phyloP scores from a whole-genome alignment of 495 filamentous ascomycete species.

The Annulohypoxylon moriforme region DNA sequence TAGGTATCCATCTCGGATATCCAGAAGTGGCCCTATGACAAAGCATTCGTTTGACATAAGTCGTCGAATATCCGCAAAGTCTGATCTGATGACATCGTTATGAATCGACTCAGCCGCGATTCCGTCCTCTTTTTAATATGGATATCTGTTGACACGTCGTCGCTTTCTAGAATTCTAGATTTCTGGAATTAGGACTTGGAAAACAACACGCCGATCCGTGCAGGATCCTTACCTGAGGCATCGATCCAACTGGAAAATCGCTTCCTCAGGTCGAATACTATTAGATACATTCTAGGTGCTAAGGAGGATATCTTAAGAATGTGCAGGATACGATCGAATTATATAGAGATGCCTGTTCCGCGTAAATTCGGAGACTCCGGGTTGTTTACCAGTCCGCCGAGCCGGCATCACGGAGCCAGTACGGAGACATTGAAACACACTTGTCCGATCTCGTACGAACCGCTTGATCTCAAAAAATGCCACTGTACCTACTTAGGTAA shows the following conservation, averaged over 20 bases:
- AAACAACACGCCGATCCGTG: neutral
- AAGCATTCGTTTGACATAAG: neutral
- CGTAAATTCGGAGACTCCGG: conserved; percentile 28
- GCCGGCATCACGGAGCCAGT: conserved; percentile 21
- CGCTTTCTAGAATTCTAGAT: no score
- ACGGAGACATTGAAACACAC: neutral
- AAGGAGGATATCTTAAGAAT: neutral
- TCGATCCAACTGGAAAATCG: neutral
- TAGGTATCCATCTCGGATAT: neutral
- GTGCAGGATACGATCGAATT: conserved; percentile 8
- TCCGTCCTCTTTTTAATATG: neutral
- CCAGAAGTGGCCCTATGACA: neutral
- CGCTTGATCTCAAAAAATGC: neutral
- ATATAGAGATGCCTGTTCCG: neutral
- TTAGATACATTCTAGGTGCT: neutral
- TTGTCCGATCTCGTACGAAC: neutral
- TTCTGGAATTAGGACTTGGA: neutral
- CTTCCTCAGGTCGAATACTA: neutral
- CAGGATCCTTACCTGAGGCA: neutral
- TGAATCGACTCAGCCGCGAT: neutral
- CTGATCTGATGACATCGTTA: neutral
- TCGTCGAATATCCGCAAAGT: neutral
- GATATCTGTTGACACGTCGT: neutral
- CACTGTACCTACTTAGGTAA: neutral
- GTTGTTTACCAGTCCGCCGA: neutral